Evolutionary conservation across 106 monocot genomes (phyloP), one percentile per base, ranked within the genome.

Genomic region (Ottelia alismoides): DNA sequence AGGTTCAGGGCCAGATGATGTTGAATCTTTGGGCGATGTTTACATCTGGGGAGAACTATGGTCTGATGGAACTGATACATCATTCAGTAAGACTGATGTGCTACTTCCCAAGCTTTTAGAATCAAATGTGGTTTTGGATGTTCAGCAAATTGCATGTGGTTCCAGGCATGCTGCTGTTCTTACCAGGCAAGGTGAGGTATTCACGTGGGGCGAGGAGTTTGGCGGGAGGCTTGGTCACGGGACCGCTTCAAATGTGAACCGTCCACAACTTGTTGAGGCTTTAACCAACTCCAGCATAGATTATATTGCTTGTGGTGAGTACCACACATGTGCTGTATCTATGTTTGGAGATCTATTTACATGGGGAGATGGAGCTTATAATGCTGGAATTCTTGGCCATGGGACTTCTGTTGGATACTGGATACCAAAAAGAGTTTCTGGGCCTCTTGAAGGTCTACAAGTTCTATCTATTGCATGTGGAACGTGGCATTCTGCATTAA

Each of bases 151-250:
- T 29, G 65, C 69, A 58, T 87, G 87, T 59, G 87, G 87, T 0
- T 72, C 70, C 31, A 74, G 62, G 22, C 81, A 78, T 58, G 72
- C 70, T 57, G 87, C 73, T n/a, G 47, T 88, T n/a, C 60, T 78
- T 20, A 80, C 76, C 18, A 77, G 52, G 61, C 69, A 82, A 21
- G 75, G 84, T 25, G 68, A 72, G 56, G 75, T 84, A 30, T 84
- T 75, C 49, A 69, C 63, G 22, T 84, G 84, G 84, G 84, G 84
- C 6, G 68, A 70, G 31, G 79, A 66, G 32, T 66, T 55, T 49
- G 57, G 63, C 26, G 79, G 84, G 31, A 71, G 72, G 58, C 51
- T 84, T 35, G 84, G 75, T 1, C 72, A 84, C 43, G 69, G 59
- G 62, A 35, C 50, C n/a, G 72, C 62, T 55, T 45, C 76, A 21